Conservation (phyloP, 2,329 filamentous ascomycete species). For the Escovopsis sp. region DNA sequence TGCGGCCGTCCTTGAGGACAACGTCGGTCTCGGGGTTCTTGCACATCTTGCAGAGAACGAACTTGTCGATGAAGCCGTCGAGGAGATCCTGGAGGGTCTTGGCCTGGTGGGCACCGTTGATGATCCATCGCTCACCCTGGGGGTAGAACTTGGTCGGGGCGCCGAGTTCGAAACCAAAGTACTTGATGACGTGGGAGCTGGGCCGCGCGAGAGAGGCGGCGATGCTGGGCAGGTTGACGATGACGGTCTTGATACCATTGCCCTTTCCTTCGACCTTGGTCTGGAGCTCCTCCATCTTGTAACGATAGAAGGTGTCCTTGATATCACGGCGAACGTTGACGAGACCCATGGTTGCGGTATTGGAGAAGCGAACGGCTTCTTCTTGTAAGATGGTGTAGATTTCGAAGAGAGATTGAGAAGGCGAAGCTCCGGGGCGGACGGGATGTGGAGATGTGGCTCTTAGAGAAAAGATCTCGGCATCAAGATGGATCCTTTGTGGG, state of each 20-base stretch:
- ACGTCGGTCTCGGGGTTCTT: constrained; percentile 98
- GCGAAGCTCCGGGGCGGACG: neutral
- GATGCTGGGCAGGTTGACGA: constrained; percentile 92
- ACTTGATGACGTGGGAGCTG: constrained; percentile 95
- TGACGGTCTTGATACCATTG: constrained; percentile 97
- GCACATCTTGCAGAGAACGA: constrained; percentile 98
- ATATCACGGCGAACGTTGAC: constrained; percentile 98
- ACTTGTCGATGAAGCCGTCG: constrained; percentile 96
- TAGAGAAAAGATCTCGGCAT: constrained; percentile 18
- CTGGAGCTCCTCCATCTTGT: constrained; percentile 99
- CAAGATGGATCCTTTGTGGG: constrained; percentile 17
- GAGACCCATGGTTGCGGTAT: constrained; percentile 71
- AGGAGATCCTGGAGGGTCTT: constrained; percentile 95
- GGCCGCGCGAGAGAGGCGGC: constrained; percentile 84
- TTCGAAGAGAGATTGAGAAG: neutral
- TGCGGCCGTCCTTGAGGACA: constrained; percentile 83
- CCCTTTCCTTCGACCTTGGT: constrained; percentile 99
- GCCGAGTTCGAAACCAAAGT: constrained; percentile 97
- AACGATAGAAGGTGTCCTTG: constrained; percentile 97
- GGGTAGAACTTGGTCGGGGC: constrained; percentile 98
- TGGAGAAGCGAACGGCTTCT: constrained; percentile 5
- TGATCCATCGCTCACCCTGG: constrained; percentile 97
- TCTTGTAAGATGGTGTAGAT: neutral
- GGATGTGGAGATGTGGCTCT: neutral
- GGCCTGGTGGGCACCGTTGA: constrained; percentile 95